Conservation (phyloP, 768 basidiomycete species). For the Hericium rajendrae region DNA sequence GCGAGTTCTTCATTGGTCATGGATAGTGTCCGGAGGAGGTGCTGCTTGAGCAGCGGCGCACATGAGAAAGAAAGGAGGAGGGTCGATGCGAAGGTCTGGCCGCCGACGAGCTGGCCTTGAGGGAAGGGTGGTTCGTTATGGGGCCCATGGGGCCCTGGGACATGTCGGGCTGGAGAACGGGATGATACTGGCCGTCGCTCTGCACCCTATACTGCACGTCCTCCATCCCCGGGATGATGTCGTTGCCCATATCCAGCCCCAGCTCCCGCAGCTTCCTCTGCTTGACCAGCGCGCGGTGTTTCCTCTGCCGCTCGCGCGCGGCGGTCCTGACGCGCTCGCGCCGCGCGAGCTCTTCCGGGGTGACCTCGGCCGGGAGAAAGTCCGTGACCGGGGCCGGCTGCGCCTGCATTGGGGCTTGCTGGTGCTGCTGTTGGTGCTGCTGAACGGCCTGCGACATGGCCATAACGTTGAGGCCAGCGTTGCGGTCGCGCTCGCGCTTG, state of each 20-base stretch:
- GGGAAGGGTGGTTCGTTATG: constrained; percentile 54
- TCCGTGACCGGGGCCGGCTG: constrained; percentile 7
- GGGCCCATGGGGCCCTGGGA: constrained; percentile 23
- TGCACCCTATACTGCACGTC: constrained; percentile 57
- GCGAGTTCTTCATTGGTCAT: constrained; percentile 76
- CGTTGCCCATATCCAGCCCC: constrained; percentile 76
- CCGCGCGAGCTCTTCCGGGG: constrained; percentile 56
- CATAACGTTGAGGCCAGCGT: constrained; percentile 22
- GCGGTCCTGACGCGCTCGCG: constrained; percentile 66
- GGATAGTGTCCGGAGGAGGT: constrained; percentile 59
- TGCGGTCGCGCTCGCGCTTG: constrained; percentile 66
- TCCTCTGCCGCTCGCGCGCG: constrained; percentile 73
- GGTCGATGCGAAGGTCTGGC: constrained; percentile 74
- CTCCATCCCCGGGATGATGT: constrained; percentile 49
- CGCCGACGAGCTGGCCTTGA: constrained; percentile 40
- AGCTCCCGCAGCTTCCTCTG: constrained; percentile 74
- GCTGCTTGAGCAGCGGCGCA: constrained; percentile 63
- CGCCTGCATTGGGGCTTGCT: constrained; percentile 13
- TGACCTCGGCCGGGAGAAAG: constrained; percentile 29
- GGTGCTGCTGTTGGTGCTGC: constrained; percentile 14
- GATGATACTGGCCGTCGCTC: constrained; percentile 23
- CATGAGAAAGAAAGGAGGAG: constrained; percentile 69
- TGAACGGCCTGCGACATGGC: constrained; percentile 19
- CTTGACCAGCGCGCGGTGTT: constrained; percentile 72
- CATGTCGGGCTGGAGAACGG: constrained; percentile 11